Base-by-base conservation (phyloP, 2,329 filamentous ascomycete genomes). In the Lachnellula hyalina region DNA sequence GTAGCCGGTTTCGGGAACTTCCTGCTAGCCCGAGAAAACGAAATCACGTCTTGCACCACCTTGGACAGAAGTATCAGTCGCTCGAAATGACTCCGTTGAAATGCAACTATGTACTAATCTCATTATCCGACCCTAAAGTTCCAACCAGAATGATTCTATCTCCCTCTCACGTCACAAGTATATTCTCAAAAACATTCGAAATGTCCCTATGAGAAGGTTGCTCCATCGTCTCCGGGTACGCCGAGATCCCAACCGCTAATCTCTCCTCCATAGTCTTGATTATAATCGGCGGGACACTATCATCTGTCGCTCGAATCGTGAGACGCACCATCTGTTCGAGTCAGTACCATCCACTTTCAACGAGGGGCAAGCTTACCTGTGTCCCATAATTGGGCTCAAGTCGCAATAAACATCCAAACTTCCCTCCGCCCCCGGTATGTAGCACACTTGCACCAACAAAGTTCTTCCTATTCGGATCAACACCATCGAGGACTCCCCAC, bases 391-490 rank as follows among this genome's bases (percentile, higher is more conserved):
- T 99, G 58, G 94, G 94, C 78, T 99, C 94, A 74, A 99, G 74
- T 68, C 94, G 82, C 77, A 99, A 75, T 69, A 99, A 75, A 75
- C 94, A 97, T 34, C 94, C 94, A 74, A 91, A 95, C 76, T 97
- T 97, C 58, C 94, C 92, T 11, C 84, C 86, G 63, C 89, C 85
- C 51, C 80, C 86, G 50, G 85, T 96, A 76, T 90, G 93, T 73
- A 89, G 74, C 65, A 92, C 94, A 71, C 88, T 91, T 0, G 90
- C 90, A 15, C 93, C 94, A 14, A 99, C 94, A 66, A 96, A 85
- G 65, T 99, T 99, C 78, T 90, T 95, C 42, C 81, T 77, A 69
- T 97, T 99, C 4, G 91, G 91, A 72, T 99, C 94, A 19, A 99
- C 91, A 19, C 84, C 84, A 49, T 88, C 83, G 51, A 99, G 73